Conservation (phyloP, 2,329 filamentous ascomycete species). For the Magnaporthiopsis rhizophila region DNA sequence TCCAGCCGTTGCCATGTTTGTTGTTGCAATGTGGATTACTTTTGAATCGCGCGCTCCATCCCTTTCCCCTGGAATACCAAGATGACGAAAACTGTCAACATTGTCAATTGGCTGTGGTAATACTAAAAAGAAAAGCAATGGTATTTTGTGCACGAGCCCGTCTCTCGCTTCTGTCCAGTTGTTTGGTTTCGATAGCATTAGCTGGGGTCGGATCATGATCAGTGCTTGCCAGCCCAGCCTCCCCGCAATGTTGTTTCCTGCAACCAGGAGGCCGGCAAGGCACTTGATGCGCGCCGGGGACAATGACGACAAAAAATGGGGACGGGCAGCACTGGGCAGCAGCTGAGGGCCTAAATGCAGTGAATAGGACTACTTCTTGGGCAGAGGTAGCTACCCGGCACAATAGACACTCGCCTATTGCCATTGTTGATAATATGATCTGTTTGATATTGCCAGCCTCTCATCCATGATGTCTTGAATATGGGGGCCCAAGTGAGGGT, state of each 20-base stretch:
- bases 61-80: not conserved
- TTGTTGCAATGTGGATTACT: not conserved
- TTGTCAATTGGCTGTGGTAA: not conserved
- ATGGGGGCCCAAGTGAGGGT: not conserved
- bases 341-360: no score
- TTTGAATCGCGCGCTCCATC: not conserved
- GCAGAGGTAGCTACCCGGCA: no score
- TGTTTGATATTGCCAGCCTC: not conserved
- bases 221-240: not conserved
- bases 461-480: not conserved
- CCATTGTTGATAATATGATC: not conserved
- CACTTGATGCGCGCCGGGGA: not conserved
- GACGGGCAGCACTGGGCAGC: no score
- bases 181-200: not conserved
- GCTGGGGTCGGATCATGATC: not conserved
- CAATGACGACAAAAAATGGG: conserved; percentile 1
- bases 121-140: not conserved
- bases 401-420: not conserved
- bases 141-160: not conserved
- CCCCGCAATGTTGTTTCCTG: not conserved
- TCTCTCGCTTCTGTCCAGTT: not conserved
- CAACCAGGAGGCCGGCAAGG: not conserved
- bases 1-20: not conserved
- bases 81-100: not conserved
- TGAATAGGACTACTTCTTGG: no score